Percentiles rank a stretch among this genome's conserved stretches.
These are phyloP conservation scores for Chrysoporthe deuterocubensis DNA, from an alignment of 2,329 filamentous ascomycete genomes.

Conservation along the genomic window DNA sequence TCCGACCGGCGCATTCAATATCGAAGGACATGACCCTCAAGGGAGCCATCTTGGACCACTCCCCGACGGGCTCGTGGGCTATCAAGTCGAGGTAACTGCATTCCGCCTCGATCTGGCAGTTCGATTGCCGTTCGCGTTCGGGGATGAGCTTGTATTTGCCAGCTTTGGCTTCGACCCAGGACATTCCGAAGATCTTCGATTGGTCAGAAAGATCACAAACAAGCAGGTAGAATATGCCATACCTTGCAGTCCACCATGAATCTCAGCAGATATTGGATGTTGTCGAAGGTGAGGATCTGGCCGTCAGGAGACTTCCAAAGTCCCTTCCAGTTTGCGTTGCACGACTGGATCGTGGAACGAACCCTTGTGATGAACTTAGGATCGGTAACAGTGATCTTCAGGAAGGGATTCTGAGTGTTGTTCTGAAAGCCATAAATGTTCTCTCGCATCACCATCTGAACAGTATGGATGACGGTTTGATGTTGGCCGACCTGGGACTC, in stretches of 20 bases:
- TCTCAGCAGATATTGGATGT: conserved; percentile 88
- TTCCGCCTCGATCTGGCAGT: conserved; percentile 93
- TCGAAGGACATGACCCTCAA: conserved; percentile 93
- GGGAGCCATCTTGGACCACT: conserved; percentile 98
- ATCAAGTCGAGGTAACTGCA: conserved; percentile 83
- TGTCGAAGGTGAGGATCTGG: conserved; percentile 90
- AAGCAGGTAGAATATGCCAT: conserved; percentile 27
- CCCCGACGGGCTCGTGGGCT: conserved; percentile 84
- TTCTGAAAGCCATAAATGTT: conserved; percentile 95
- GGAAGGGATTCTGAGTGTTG: conserved; percentile 86
- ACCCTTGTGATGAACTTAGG: conserved; percentile 82
- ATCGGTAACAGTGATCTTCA: conserved; percentile 92
- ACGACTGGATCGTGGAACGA: conserved; percentile 73
- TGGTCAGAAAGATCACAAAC: conserved; percentile 3
- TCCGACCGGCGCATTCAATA: conserved; percentile 97
- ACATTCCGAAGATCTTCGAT: conserved; percentile 83
- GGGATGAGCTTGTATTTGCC: conserved; percentile 74
- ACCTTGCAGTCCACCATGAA: conserved; percentile 98
- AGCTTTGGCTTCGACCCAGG: conserved; percentile 87
- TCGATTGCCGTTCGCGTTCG: conserved; percentile 74
- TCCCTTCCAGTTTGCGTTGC: conserved; percentile 84
- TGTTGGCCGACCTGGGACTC: conserved; percentile 78
- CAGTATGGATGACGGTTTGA: conserved; percentile 75
- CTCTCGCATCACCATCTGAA: conserved; percentile 82
- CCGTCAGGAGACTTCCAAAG: conserved; percentile 76